These are phyloP conservation scores for Aspergillus phoenicis DNA, from an alignment of 2,329 filamentous ascomycete species.

Conservation along the genomic window DNA sequence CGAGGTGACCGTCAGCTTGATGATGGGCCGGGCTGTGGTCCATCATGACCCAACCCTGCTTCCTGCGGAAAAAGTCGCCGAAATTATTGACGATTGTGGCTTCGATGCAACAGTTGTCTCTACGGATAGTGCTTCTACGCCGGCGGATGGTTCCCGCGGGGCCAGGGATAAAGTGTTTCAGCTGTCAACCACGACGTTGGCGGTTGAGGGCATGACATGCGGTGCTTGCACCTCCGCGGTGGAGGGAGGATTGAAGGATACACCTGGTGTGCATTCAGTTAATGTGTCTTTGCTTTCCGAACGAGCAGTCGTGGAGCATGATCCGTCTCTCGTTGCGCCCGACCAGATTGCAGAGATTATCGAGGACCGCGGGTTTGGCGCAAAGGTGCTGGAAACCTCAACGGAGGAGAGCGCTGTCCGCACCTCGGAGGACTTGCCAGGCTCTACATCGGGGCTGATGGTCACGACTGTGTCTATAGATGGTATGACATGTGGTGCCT, in stretches of 20 bases:
- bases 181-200: slow-evolving; percentile 70
- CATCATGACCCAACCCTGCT: slow-evolving; percentile 80
- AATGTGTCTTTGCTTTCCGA: slow-evolving; percentile 83
- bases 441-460: slow-evolving; percentile 46
- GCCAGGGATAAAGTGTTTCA: slow-evolving; percentile 32
- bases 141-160: slow-evolving; percentile 41
- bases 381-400: slow-evolving; percentile 73
- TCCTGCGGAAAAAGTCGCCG: slow-evolving; percentile 72
- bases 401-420: slow-evolving; percentile 39
- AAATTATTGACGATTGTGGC: slow-evolving; percentile 87
- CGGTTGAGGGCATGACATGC: slow-evolving; percentile 87
- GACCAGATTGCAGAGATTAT: slow-evolving; percentile 61
- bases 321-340: slow-evolving; percentile 57
- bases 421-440: slow-evolving; percentile 36
- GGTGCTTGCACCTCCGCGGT: slow-evolving; percentile 86
- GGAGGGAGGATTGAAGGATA: slow-evolving; percentile 75
- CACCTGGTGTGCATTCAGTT: slow-evolving; percentile 72
- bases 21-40: slow-evolving; percentile 94
- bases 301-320: slow-evolving; percentile 82
- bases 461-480: slow-evolving; percentile 87
- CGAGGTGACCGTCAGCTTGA: slow-evolving; percentile 85
- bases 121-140: slow-evolving; percentile 68
- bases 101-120: slow-evolving; percentile 91
- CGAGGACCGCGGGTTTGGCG: slow-evolving; percentile 75
- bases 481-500: slow-evolving; percentile 97